A percentile compares a stretch with the other conserved stretches of the same genome.
Evolutionary conservation across 331 rosid species (phyloP).

Genomic region (Phaseolus coccineus): DNA sequence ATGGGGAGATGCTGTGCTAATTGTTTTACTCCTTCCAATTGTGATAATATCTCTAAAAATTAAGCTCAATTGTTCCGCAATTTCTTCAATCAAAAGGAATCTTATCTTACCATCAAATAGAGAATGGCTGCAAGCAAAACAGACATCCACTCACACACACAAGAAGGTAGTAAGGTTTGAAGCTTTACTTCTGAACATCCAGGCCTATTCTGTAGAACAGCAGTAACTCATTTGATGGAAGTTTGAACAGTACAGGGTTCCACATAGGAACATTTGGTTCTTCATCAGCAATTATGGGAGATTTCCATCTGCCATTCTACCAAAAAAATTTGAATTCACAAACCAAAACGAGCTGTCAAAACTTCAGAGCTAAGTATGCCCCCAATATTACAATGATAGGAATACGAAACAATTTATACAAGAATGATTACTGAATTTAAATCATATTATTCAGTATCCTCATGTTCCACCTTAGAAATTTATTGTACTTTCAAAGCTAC

Average conservation of each 20-base stretch:
- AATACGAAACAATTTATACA: slow-evolving; percentile 1
- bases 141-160: not conserved
- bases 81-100: slow-evolving; percentile 3
- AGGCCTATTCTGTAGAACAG: slow-evolving; percentile 85
- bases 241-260: slow-evolving; percentile 89
- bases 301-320: slow-evolving; percentile 79
- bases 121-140: not conserved
- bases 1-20: not conserved
- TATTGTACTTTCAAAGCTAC: not conserved
- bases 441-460: slow-evolving; percentile 10
- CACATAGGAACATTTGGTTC: slow-evolving; percentile 86
- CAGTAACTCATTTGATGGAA: slow-evolving; percentile 82
- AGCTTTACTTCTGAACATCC: slow-evolving; percentile 79
- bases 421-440: slow-evolving; percentile 24
- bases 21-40: not conserved
- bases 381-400: not conserved
- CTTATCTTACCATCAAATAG: not conserved
- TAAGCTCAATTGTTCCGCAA: not conserved
- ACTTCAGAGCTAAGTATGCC: slow-evolving; percentile 27
- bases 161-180: slow-evolving; percentile 32
- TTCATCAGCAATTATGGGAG: slow-evolving; percentile 79
- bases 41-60: not conserved
- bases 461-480: slow-evolving; percentile 6
- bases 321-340: slow-evolving; percentile 42
- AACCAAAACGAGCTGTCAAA: slow-evolving; percentile 24